phyloP scores from a whole-genome alignment of 257 asterid species.

The Phtheirospermum japonicum region DNA sequence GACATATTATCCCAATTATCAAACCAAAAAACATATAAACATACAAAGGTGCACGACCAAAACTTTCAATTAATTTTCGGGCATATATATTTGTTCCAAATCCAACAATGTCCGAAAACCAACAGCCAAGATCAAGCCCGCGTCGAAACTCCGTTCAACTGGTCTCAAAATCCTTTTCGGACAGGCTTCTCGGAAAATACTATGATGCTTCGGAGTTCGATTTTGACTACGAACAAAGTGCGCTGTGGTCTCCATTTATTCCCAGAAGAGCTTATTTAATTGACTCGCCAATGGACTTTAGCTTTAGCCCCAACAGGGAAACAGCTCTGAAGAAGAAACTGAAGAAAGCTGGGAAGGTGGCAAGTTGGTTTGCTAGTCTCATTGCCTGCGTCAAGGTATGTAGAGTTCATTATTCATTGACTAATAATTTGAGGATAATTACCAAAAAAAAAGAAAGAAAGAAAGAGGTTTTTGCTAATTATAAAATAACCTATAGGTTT shows the following conservation, averaged over 20 bases:
- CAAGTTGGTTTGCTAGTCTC: neutral
- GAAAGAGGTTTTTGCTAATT: neutral
- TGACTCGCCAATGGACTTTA: neutral
- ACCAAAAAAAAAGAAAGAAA: no score
- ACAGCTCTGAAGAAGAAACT: neutral
- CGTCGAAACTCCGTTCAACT: slow-evolving; percentile 21
- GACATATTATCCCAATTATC: no score
- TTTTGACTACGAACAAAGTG: slow-evolving; percentile 40
- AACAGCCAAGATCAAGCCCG: neutral
- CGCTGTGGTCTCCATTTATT: slow-evolving; percentile 47
- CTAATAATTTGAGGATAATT: neutral
- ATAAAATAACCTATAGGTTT: no score
- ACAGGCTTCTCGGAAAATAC: slow-evolving; percentile 45
- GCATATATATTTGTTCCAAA: no score
- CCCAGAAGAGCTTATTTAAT: slow-evolving; percentile 24
- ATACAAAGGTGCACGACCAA: no score
- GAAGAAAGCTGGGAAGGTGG: neutral
- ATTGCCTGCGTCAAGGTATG: neutral
- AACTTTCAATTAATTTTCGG: no score
- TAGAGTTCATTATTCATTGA: neutral
- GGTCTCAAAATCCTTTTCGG: slow-evolving; percentile 39
- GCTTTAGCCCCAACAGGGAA: no score
- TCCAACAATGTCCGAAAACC: slow-evolving; percentile 5
- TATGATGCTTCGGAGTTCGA: slow-evolving; percentile 48
- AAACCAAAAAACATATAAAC: no score